These are phyloP conservation scores for Letharia columbiana DNA, from an alignment of 495 filamentous ascomycete species.

Conservation along the genomic window DNA sequence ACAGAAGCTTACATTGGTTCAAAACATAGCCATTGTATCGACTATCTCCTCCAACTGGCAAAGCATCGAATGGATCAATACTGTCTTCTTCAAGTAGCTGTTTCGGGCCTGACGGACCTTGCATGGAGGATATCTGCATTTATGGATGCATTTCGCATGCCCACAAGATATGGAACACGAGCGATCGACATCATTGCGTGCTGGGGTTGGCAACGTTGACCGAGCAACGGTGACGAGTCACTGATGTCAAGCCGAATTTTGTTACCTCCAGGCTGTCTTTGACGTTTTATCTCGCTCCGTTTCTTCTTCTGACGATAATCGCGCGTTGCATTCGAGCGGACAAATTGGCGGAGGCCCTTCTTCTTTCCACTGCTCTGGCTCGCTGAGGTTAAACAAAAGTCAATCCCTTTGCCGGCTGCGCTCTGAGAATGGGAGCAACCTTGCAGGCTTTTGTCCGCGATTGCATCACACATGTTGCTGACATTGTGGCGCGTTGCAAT, in stretches of 20 bases:
- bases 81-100: not conserved
- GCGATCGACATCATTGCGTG: not conserved
- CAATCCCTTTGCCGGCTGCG: not conserved
- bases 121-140: not conserved
- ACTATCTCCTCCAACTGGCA: not conserved
- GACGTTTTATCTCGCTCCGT: not conserved
- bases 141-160: not conserved
- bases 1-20: not conserved
- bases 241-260: not conserved
- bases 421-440: not conserved
- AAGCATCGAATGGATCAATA: conserved; percentile 1
- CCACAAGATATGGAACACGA: not conserved
- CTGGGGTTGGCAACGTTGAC: not conserved
- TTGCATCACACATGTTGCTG: not conserved
- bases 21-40: not conserved
- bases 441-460: not conserved
- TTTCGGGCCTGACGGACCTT: not conserved
- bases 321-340: conserved; percentile 5
- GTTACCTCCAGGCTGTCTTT: not conserved
- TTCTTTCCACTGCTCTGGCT: conserved; percentile 3
- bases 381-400: conserved; percentile 8
- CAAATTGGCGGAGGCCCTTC: not conserved
- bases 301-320: conserved; percentile 7
- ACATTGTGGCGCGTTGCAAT: not conserved
- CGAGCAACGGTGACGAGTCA: not conserved